Percentiles rank a stretch among this genome's conserved stretches.
Evolutionary conservation across 1,284 basidiomycete genomes (phyloP).

Genomic region (Apiotrichum akiyoshidainum): DNA sequence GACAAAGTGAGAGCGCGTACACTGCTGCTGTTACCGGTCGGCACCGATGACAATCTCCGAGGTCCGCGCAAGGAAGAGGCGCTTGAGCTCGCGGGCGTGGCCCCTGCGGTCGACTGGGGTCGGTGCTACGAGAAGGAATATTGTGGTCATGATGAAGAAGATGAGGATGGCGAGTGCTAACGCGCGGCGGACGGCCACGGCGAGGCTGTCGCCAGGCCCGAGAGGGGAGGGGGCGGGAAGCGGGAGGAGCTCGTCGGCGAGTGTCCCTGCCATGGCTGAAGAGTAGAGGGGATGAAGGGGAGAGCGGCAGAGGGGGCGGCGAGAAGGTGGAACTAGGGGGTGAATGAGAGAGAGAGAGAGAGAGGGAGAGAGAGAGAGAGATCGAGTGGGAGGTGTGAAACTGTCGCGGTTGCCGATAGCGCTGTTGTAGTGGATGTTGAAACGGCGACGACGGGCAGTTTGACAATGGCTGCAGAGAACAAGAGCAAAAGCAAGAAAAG

Average conservation of each 20-base stretch:
- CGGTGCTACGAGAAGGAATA: constrained; percentile 33
- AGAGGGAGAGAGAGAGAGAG: too few relatives aligned
- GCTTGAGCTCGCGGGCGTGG: background rate
- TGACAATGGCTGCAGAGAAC: too few relatives aligned
- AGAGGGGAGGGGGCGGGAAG: constrained; percentile 9
- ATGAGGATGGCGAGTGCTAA: constrained; percentile 37
- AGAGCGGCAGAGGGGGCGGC: background rate
- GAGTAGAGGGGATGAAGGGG: background rate
- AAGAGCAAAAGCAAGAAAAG: too few relatives aligned
- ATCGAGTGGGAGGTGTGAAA: too few relatives aligned
- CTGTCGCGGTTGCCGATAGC: too few relatives aligned
- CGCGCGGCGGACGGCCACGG: constrained; percentile 30
- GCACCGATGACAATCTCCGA: background rate
- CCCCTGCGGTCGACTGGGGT: background rate
- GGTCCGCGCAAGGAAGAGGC: background rate
- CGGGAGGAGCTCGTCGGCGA: constrained; percentile 42
- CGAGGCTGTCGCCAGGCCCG: constrained; percentile 7
- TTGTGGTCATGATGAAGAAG: constrained; percentile 41
- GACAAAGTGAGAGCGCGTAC: too few relatives aligned
- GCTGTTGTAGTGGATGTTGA: too few relatives aligned
- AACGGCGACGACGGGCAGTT: too few relatives aligned
- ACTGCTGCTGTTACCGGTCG: background rate
- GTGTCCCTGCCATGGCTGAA: constrained; percentile 8
- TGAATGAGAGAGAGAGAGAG: background rate
- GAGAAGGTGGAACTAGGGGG: background rate